phyloP scores from a whole-genome alignment of 2,329 filamentous ascomycete genomes.

The Chaetomium globosum region DNA sequence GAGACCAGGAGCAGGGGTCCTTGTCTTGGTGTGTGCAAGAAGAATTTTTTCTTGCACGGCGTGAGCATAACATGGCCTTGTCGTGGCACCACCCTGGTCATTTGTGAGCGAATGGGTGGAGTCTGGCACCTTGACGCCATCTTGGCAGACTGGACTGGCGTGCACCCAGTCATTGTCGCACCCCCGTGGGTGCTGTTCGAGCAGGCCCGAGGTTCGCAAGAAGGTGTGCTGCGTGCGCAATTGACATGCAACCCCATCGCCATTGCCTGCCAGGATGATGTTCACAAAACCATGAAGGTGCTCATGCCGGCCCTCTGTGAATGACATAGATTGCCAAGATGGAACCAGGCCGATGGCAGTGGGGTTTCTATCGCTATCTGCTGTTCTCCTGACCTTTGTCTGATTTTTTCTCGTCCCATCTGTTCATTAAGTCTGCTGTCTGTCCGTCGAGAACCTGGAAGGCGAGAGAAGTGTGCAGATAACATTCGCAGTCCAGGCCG shows the following conservation, averaged over 20 bases:
- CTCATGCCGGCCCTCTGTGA: constrained; percentile 25
- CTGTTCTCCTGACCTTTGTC: constrained; percentile 20
- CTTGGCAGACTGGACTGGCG: constrained; percentile 26
- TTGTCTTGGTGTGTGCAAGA: constrained; percentile 25
- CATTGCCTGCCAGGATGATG: constrained; percentile 17
- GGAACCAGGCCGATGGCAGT: not conserved
- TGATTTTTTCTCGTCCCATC: constrained; percentile 23
- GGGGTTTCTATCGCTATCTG: constrained; percentile 12
- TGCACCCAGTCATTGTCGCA: constrained; percentile 19
- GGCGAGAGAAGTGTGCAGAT: constrained; percentile 9
- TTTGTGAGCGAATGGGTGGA: constrained; percentile 35
- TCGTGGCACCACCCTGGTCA: constrained; percentile 39
- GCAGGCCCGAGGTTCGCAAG: constrained; percentile 25
- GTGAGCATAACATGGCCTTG: constrained; percentile 35
- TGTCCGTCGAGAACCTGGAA: constrained; percentile 3
- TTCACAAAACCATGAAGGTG: constrained; percentile 20
- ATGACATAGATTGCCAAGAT: constrained; percentile 9
- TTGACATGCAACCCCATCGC: constrained; percentile 19
- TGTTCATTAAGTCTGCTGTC: not conserved
- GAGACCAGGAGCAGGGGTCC: constrained; percentile 31
- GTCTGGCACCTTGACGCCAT: constrained; percentile 30
- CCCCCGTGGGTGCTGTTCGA: not conserved
- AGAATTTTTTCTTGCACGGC: constrained; percentile 33
- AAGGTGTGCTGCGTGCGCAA: constrained; percentile 30
- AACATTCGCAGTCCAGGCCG: constrained; percentile 5